A percentile compares a stretch with the other conserved stretches of the same genome.
phyloP scores from a whole-genome alignment of 495 filamentous ascomycete genomes.

The Parmelia sp. region DNA sequence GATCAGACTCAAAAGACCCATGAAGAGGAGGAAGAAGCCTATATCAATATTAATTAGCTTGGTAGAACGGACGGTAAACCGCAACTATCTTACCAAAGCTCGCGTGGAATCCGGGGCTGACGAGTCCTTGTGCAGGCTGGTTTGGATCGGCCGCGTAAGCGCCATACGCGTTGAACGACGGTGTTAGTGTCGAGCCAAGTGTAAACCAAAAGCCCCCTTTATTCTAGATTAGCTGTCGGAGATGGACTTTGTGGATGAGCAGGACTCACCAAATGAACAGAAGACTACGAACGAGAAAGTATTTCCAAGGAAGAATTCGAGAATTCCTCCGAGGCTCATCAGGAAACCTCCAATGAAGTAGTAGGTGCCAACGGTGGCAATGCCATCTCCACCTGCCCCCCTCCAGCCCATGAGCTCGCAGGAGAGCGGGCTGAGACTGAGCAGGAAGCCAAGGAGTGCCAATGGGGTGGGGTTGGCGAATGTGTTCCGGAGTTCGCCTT shows the following conservation, averaged over 20 bases:
- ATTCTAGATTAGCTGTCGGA: background rate
- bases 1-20: constrained; percentile 52
- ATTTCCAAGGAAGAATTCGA: constrained; percentile 68
- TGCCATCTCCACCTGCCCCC: constrained; percentile 55
- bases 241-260: background rate
- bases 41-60: background rate
- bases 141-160: constrained; percentile 32
- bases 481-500: constrained; percentile 50
- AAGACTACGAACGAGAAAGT: constrained; percentile 64
- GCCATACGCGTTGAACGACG: constrained; percentile 40
- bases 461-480: constrained; percentile 68
- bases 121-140: constrained; percentile 30
- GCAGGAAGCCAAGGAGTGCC: constrained; percentile 57
- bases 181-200: constrained; percentile 43
- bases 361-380: constrained; percentile 33
- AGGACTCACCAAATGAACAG: constrained; percentile 36
- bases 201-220: constrained; percentile 49
- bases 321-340: constrained; percentile 55
- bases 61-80: background rate
- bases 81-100: constrained; percentile 31
- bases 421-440: constrained; percentile 56
- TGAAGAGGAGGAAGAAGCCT: constrained; percentile 54
- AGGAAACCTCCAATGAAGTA: constrained; percentile 40
- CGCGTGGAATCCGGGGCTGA: constrained; percentile 36
- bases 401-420: constrained; percentile 67